phyloP scores from a whole-genome alignment of 768 basidiomycete species.

The Auricularia heimuer region DNA sequence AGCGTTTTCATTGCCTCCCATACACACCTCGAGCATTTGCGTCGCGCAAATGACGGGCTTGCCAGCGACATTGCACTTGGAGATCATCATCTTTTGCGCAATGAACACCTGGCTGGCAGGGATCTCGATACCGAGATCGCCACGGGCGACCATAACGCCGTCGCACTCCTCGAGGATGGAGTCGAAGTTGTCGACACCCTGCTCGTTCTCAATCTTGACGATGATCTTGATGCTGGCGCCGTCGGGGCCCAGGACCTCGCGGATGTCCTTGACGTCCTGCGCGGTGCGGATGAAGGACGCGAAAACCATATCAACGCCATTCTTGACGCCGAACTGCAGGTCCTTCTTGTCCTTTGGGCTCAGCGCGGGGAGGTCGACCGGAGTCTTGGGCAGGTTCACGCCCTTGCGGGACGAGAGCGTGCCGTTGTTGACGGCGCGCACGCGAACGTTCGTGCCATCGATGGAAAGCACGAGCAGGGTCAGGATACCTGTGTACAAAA shows the following conservation, averaged over 20 bases:
- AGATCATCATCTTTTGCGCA: constrained; percentile 99
- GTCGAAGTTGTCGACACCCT: constrained; percentile 98
- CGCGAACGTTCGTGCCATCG: constrained; percentile 70
- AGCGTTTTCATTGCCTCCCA: not conserved
- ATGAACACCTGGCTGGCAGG: constrained; percentile 99
- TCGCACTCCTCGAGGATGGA: constrained; percentile 92
- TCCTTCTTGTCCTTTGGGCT: constrained; percentile 98
- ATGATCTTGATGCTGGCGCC: constrained; percentile 97
- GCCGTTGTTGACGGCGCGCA: constrained; percentile 85
- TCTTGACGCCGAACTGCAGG: constrained; percentile 88
- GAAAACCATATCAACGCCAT: constrained; percentile 98
- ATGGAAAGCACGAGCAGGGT: constrained; percentile 88
- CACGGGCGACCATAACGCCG: constrained; percentile 99
- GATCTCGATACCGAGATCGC: constrained; percentile 98
- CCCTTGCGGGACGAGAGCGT: constrained; percentile 94
- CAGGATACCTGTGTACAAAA: constrained; percentile 50
- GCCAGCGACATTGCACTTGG: constrained; percentile 95
- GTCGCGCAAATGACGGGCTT: constrained; percentile 99
- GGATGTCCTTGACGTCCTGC: constrained; percentile 90
- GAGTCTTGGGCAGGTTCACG: constrained; percentile 97
- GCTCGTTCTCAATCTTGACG: constrained; percentile 99
- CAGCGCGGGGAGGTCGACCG: constrained; percentile 93
- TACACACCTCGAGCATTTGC: constrained; percentile 89
- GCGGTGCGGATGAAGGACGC: constrained; percentile 97
- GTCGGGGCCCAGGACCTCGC: constrained; percentile 85